A percentile compares a stretch with the other conserved stretches of the same genome.
Conservation (phyloP, 257 asterid species). For the Solanum ossicruentum region DNA sequence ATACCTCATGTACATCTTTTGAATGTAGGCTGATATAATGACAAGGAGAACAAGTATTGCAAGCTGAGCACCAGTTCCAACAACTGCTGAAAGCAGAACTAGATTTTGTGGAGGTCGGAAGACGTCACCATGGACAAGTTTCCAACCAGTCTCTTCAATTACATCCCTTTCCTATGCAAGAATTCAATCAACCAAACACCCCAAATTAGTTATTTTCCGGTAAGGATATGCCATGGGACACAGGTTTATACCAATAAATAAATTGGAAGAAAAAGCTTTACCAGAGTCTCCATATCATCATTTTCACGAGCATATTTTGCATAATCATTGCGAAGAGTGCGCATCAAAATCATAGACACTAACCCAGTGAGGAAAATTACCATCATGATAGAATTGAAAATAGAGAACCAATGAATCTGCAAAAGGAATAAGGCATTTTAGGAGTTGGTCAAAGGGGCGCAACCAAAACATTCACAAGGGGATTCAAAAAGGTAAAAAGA, state of each 20-base stretch:
- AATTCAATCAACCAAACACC: not conserved
- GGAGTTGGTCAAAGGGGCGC: not conserved
- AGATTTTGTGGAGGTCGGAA: slow-evolving; percentile 63
- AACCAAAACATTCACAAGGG: too few species aligned
- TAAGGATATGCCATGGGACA: not conserved
- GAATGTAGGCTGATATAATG: slow-evolving; percentile 50
- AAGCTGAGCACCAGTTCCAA: slow-evolving; percentile 89
- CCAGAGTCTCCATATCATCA: slow-evolving; percentile 59
- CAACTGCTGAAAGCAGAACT: slow-evolving; percentile 67
- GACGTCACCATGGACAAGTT: slow-evolving; percentile 86
- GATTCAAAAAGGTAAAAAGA: too few species aligned
- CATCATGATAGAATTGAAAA: slow-evolving; percentile 73
- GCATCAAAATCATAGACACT: slow-evolving; percentile 74
- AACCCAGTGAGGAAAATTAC: slow-evolving; percentile 64
- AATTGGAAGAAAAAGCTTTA: slow-evolving; percentile 9
- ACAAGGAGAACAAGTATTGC: slow-evolving; percentile 60
- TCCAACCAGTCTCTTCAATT: slow-evolving; percentile 89
- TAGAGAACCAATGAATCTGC: slow-evolving; percentile 84
- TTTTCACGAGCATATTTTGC: slow-evolving; percentile 66
- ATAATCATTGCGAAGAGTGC: slow-evolving; percentile 67
- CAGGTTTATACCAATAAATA: not conserved
- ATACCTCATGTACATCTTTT: slow-evolving; percentile 73
- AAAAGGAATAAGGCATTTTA: not conserved
- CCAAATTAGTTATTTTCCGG: not conserved
- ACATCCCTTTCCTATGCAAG: slow-evolving; percentile 60